phyloP scores from a whole-genome alignment of 169 alveolate genomes.

The Eimeria tenella region DNA sequence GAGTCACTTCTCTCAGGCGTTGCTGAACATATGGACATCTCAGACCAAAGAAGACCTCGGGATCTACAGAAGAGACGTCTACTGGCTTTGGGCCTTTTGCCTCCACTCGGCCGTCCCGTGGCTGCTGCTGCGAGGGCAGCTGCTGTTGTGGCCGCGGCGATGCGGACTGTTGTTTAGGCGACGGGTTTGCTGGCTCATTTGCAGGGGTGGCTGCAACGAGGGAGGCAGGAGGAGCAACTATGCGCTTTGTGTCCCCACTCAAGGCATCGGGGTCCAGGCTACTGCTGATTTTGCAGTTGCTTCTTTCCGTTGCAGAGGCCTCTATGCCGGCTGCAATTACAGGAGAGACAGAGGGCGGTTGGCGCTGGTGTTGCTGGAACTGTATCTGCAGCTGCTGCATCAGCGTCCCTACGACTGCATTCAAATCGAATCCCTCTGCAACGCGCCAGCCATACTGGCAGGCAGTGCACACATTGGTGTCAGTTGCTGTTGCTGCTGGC shows the following conservation, averaged over 20 bases:
- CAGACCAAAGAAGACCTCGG: slow-evolving; percentile 68
- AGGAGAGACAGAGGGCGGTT: not conserved
- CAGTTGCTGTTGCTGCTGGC: not conserved
- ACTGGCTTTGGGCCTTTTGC: not conserved
- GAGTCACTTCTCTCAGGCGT: not conserved
- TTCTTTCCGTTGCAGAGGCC: not conserved
- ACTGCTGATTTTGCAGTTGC: slow-evolving; percentile 26
- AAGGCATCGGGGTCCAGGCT: not conserved
- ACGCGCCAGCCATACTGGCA: slow-evolving; percentile 73
- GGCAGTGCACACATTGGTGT: not conserved
- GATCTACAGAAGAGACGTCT: not conserved
- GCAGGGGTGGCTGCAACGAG: not conserved
- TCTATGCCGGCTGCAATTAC: not conserved
- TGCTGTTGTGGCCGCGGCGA: not conserved
- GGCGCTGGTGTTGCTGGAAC: slow-evolving; percentile 21
- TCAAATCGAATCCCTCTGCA: slow-evolving; percentile 70
- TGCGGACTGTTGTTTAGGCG: not conserved
- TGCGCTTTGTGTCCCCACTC: not conserved
- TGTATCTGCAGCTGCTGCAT: slow-evolving; percentile 23
- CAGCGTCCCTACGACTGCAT: slow-evolving; percentile 37
- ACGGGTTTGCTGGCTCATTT: not conserved
- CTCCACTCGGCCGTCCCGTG: not conserved
- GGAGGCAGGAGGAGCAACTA: not conserved
- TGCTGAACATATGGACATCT: slow-evolving; percentile 44
- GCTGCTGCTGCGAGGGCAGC: slow-evolving; percentile 41